phyloP scores from a whole-genome alignment of 768 basidiomycete species.

The Suillus brevipes region DNA sequence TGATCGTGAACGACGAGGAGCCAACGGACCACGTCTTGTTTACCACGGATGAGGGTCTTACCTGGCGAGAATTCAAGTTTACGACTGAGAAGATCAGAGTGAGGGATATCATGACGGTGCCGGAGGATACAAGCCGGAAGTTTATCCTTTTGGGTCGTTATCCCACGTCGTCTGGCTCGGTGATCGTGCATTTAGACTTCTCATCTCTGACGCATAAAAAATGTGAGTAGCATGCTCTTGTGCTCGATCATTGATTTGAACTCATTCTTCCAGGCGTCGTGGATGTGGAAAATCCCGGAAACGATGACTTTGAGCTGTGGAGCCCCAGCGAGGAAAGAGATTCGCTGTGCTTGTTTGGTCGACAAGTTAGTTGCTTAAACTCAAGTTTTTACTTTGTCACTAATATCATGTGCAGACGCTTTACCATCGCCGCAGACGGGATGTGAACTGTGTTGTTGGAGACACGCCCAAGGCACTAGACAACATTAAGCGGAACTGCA shows the following conservation, averaged over 20 bases:
- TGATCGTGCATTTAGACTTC: conserved; percentile 88
- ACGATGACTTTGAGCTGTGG: conserved; percentile 98
- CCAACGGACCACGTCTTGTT: conserved; percentile 87
- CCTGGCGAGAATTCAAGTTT: conserved; percentile 89
- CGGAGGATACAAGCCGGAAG: conserved; percentile 84
- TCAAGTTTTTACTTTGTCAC: neutral
- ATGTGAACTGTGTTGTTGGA: conserved; percentile 84
- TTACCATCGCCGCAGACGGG: conserved; percentile 86
- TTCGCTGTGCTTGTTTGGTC: conserved; percentile 89
- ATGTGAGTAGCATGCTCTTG: conserved; percentile 53
- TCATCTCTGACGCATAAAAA: conserved; percentile 66
- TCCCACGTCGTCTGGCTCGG: conserved; percentile 42
- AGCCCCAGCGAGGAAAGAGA: conserved; percentile 88
- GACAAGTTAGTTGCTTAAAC: conserved; percentile 55
- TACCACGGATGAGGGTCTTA: conserved; percentile 85
- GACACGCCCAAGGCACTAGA: conserved; percentile 53
- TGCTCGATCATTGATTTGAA: neutral
- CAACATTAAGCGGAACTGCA: conserved; percentile 66
- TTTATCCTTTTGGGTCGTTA: conserved; percentile 82
- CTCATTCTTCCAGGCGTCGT: conserved; percentile 56
- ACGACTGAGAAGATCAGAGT: conserved; percentile 70
- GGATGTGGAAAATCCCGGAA: conserved; percentile 64
- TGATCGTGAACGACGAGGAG: conserved; percentile 95
- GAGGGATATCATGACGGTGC: conserved; percentile 79
- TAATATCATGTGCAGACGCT: conserved; percentile 53